Conservation (phyloP, 306 rosid genomes). For the Malus sylvestris region DNA sequence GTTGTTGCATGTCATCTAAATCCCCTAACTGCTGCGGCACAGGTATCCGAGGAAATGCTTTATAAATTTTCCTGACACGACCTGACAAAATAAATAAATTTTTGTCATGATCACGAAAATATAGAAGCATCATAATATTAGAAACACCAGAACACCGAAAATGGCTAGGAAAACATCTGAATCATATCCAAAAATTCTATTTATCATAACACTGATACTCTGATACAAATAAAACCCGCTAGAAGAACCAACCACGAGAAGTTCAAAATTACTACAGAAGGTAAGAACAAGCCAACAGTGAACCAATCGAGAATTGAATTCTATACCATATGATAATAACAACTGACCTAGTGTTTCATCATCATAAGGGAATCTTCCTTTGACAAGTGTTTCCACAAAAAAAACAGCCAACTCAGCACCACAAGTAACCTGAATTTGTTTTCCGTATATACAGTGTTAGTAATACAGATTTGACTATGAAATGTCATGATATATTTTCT, state of each 20-base stretch:
- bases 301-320: conserved; percentile 1
- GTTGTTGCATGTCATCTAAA: conserved; percentile 58
- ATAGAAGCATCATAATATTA: conserved; percentile 5
- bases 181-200: not conserved
- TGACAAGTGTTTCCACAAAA: conserved; percentile 78
- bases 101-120: conserved; percentile 26
- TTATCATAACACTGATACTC: not conserved
- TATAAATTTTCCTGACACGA: conserved; percentile 60
- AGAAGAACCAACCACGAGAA: conserved; percentile 18
- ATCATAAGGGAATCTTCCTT: conserved; percentile 64
- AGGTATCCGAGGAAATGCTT: conserved; percentile 60
- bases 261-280: not conserved
- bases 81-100: conserved; percentile 34
- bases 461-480: not conserved
- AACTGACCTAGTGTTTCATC: conserved; percentile 68
- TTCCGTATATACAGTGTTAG: not conserved
- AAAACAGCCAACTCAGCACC: conserved; percentile 91
- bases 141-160: conserved; percentile 4
- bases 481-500: conserved; percentile 1
- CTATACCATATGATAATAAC: conserved; percentile 20
- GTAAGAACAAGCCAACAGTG: not conserved
- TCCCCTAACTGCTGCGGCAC: conserved; percentile 66
- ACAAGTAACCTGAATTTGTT: conserved; percentile 70
- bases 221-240: not conserved
- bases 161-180: conserved; percentile 5